A percentile compares a stretch with the other conserved stretches of the same genome.
Evolutionary conservation across 2,329 filamentous ascomycete species (phyloP).

Genomic region (Fusarium veterinarium): DNA sequence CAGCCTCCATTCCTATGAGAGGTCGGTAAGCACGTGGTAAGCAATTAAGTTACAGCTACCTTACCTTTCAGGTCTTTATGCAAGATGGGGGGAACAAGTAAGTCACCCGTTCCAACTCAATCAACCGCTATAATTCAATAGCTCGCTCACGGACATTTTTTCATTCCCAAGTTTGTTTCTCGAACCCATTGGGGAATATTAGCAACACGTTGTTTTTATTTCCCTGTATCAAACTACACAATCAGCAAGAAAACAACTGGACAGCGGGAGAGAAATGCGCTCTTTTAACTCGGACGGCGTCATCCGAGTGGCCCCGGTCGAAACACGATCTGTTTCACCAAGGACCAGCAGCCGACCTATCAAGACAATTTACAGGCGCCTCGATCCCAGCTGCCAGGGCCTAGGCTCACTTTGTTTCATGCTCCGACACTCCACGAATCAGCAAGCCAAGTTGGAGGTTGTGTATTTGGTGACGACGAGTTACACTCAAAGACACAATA

Average conservation of each 20-base stretch:
- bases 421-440: slow-evolving; percentile 39
- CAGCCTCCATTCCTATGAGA: slow-evolving; percentile 7
- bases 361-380: slow-evolving; percentile 39
- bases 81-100: neutral
- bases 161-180: neutral
- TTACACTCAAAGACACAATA: slow-evolving; percentile 6
- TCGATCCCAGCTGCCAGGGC: slow-evolving; percentile 41
- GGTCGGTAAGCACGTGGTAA: neutral
- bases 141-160: neutral
- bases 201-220: neutral
- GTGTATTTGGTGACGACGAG: slow-evolving; percentile 3
- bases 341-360: slow-evolving; percentile 40
- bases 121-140: neutral
- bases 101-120: neutral
- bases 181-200: neutral
- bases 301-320: slow-evolving; percentile 40
- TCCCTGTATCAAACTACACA: neutral
- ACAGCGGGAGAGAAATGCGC: slow-evolving; percentile 10
- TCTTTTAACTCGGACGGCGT: slow-evolving; percentile 34
- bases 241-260: neutral
- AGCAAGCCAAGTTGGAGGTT: slow-evolving; percentile 17
- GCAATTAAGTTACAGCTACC: neutral
- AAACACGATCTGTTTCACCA: slow-evolving; percentile 47
- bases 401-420: slow-evolving; percentile 45
- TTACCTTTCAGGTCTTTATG: neutral